Percentiles rank a stretch among this genome's conserved stretches.
Conservation (phyloP, 140 eudicot species). For the Flaveria floridana region DNA sequence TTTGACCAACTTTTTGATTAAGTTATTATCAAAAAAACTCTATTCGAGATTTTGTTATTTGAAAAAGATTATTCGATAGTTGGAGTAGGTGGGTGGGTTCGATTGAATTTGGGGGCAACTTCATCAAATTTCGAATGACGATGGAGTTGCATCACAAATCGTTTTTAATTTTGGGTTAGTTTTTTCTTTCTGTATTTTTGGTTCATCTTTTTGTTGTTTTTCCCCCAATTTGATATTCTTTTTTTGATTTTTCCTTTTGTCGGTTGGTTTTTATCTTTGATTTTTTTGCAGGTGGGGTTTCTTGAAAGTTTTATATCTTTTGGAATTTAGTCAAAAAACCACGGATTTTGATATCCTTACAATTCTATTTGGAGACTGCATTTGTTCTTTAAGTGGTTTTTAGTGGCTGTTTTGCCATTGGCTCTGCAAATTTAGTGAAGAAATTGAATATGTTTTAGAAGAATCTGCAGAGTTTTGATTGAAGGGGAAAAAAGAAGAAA, state of each 20-base stretch:
- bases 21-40: not conserved
- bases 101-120: slow-evolving; percentile 50
- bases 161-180: slow-evolving; percentile 47
- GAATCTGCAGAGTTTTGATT: slow-evolving; percentile 36
- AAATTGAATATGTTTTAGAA: slow-evolving; percentile 15
- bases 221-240: slow-evolving; percentile 21
- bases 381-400: slow-evolving; percentile 23
- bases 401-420: slow-evolving; percentile 19
- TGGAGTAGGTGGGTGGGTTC: slow-evolving; percentile 51
- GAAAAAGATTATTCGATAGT: slow-evolving; percentile 30
- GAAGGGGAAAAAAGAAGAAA: not conserved
- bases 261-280: slow-evolving; percentile 27
- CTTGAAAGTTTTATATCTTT: slow-evolving; percentile 24
- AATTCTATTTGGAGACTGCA: slow-evolving; percentile 22
- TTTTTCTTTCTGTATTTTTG: slow-evolving; percentile 30
- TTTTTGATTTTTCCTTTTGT: slow-evolving; percentile 3
- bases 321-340: slow-evolving; percentile 32
- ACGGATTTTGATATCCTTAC: slow-evolving; percentile 38
- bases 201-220: slow-evolving; percentile 27
- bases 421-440: slow-evolving; percentile 41
- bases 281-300: slow-evolving; percentile 24
- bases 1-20: slow-evolving; percentile 25
- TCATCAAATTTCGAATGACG: slow-evolving; percentile 33
- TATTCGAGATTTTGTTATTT: slow-evolving; percentile 18
- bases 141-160: slow-evolving; percentile 55